Conservation (phyloP, 768 basidiomycete genomes). For the Cyclocybe cylindracea region DNA sequence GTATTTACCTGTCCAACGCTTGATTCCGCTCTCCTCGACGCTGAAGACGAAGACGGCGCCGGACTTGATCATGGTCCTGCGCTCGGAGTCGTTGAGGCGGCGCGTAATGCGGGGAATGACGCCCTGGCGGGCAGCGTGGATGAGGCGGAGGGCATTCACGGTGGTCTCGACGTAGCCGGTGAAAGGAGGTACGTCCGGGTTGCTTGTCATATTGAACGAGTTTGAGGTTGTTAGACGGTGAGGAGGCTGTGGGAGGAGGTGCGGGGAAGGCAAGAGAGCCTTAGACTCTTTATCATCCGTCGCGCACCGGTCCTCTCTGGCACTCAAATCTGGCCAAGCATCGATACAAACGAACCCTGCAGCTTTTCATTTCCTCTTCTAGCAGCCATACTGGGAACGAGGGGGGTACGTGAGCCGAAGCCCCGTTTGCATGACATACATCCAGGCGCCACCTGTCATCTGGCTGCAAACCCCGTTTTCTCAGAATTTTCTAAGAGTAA, state of each 20-base stretch:
- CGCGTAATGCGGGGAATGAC: conserved; percentile 83
- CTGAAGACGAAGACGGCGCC: conserved; percentile 86
- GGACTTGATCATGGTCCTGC: conserved; percentile 60
- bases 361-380: conserved; percentile 30
- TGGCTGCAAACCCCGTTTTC: conserved; percentile 27
- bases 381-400: conserved; percentile 39
- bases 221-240: conserved; percentile 60
- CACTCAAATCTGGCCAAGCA: conserved; percentile 40
- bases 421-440: conserved; percentile 40
- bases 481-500: conserved; percentile 22
- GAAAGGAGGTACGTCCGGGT: conserved; percentile 66
- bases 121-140: conserved; percentile 80
- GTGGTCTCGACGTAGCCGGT: conserved; percentile 82
- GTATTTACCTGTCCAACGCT: conserved; percentile 74
- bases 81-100: conserved; percentile 81
- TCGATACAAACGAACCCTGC: conserved; percentile 34
- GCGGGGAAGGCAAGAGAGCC: conserved; percentile 32
- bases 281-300: conserved; percentile 44
- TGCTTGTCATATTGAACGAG: conserved; percentile 51
- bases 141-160: conserved; percentile 77
- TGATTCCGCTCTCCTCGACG: conserved; percentile 87
- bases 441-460: conserved; percentile 44
- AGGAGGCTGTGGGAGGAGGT: conserved; percentile 43
- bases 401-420: conserved; percentile 44
- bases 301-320: conserved; percentile 33